Evolutionary conservation across 139 green algal species (phyloP).

Genomic region (Chlamydomonas asymmetrica): DNA sequence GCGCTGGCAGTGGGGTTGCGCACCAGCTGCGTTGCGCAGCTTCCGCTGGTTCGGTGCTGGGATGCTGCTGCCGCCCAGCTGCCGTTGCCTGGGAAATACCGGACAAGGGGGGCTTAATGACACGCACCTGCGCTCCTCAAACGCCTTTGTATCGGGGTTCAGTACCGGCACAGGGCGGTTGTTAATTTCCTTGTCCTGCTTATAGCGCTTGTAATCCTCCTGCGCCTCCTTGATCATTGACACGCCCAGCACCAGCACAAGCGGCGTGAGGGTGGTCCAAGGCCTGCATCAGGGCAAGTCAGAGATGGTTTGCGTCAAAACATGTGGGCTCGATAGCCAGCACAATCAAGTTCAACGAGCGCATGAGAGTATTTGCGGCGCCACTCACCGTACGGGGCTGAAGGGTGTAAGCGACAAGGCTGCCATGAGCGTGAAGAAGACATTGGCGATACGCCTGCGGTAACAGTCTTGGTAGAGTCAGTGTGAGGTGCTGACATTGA

Average conservation of each 20-base stretch:
- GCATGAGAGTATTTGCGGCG: no score
- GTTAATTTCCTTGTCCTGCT: slow-evolving; percentile 66
- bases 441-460: slow-evolving; percentile 63
- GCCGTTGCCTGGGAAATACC: no score
- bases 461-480: no score
- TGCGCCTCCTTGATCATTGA: slow-evolving; percentile 65
- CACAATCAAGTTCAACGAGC: no score
- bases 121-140: slow-evolving; percentile 30
- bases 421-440: slow-evolving; percentile 71
- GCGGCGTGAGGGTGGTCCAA: slow-evolving; percentile 51
- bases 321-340: background rate
- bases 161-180: slow-evolving; percentile 46
- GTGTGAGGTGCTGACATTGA: no score
- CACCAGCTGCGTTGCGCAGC: no score
- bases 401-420: slow-evolving; percentile 58
- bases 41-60: no score
- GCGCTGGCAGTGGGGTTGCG: no score
- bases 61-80: no score
- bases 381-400: slow-evolving; percentile 47
- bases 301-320: background rate
- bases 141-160: background rate
- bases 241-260: slow-evolving; percentile 68
- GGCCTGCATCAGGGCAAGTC: slow-evolving; percentile 10
- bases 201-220: slow-evolving; percentile 69
- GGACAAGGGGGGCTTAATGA: background rate